phyloP scores from a whole-genome alignment of 139 green algal genomes.

The Coelastrella sp. region DNA sequence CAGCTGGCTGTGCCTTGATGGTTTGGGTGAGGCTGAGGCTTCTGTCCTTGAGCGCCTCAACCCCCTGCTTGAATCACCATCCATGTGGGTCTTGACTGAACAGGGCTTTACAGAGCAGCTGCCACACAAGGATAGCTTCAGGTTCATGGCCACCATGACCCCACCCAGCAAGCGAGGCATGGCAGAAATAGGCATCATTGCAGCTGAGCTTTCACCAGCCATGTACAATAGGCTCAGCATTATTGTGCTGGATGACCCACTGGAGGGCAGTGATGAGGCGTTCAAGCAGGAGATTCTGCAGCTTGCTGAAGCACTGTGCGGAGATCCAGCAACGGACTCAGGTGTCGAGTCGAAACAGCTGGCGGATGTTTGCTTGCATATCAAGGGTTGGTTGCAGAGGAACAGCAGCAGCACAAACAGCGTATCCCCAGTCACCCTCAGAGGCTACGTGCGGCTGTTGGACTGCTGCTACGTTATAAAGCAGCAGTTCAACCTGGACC shows the following conservation, averaged over 20 bases:
- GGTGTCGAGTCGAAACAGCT: not conserved
- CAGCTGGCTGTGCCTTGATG: constrained; percentile 47
- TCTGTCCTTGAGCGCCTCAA: constrained; percentile 56
- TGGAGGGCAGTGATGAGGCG: constrained; percentile 7
- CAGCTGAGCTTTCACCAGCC: constrained; percentile 49
- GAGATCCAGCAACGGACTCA: not conserved
- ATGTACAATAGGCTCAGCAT: constrained; percentile 52
- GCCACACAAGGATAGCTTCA: not conserved
- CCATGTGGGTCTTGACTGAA: constrained; percentile 48
- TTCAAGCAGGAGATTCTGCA: constrained; percentile 42
- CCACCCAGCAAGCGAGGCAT: constrained; percentile 18
- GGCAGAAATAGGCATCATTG: constrained; percentile 16
- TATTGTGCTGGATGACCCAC: constrained; percentile 48
- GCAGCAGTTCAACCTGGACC: not conserved
- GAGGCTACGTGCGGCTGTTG: constrained; percentile 32
- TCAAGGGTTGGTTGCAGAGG: constrained; percentile 28
- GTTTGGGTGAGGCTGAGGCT: constrained; percentile 47
- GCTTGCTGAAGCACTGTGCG: constrained; percentile 37
- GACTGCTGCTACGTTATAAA: constrained; percentile 40
- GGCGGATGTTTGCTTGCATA: constrained; percentile 24
- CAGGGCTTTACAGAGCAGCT: constrained; percentile 41
- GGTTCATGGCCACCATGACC: constrained; percentile 48
- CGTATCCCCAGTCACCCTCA: constrained; percentile 33
- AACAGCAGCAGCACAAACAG: not conserved
- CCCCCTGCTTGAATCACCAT: constrained; percentile 50